Base-by-base conservation (phyloP, 2,329 filamentous ascomycete genomes). In the Aspergillus japonicus region DNA sequence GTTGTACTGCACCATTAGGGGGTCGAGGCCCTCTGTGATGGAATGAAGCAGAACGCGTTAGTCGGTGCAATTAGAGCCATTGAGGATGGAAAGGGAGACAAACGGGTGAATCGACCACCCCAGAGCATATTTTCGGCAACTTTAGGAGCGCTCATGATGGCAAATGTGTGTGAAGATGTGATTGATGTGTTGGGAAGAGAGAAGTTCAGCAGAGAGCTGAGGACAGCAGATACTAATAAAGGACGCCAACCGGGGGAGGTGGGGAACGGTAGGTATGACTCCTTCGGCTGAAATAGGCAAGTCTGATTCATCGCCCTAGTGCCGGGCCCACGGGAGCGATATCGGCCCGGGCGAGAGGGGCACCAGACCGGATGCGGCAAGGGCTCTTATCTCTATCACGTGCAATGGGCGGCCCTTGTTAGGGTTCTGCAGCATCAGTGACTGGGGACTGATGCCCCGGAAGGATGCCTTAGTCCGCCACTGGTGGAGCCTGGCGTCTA, bases 1-100 rank as follows among this genome's bases (percentile, higher is more conserved):
- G 75, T 96, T 96, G 82, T 94, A 96, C 66, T 89, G 83, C 62
- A 87, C 83, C 91, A 96, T 96, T 55, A 96, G 84, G 56, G 91
- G 90, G 77, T 96, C 91, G 66, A 94, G 86, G 68, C 85, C 89
- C 80, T 91, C 90, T 90, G 68, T 14, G 33, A 44, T 26, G 21
- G 29, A n/a, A 50, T 68, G 47, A 53, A 57, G 33, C n/a, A 33
- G 42, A 50, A 52, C 56, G 62, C 53, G 63, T 69, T 65, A 65
- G 63, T 57, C 26, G 26, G 26, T 52, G 53, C 50, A 44, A 66
- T 60, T 61, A n/a, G 50, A 58, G 56, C 56, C 54, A 55, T 59
- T 52, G 58, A 57, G 48, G 19, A 39, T 42, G 16, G 12, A 62
- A 42, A 39, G 33, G 49, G 48, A 54, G 57, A 69, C 72, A 65